Base-by-base conservation (phyloP, 345 rosid genomes). In the Pistacia vera region DNA sequence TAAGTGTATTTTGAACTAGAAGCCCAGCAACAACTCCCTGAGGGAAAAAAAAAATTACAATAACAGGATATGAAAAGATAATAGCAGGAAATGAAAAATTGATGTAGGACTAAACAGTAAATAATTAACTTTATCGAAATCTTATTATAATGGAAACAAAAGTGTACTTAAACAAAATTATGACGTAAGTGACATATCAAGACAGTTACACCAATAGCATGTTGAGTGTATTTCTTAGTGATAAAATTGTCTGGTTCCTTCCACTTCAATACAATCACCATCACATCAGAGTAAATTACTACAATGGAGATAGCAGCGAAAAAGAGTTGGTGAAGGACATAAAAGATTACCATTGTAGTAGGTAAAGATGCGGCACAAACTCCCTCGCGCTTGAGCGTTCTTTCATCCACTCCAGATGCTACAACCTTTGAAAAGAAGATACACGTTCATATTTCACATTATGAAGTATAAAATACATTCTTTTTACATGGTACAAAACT, bases 1-100 rank as follows among this genome's bases (percentile, higher is more conserved):
- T 93, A 54, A 96, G 92, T 8, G 99, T 88, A 78, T 90, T 96
- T 81, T 96, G 98, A 78, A 96, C 95, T 78, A 96, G 84, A 64
- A 90, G 95, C 65, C 99, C 99, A 0, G 98, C 97, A 82, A 96
- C 91, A 83, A 96, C 99, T 81, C 97, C 98, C 98, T 93, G 92
- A 72, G 78, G 84, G 2, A 75, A 61, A 58, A 22, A 77, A 72
- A 63, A 41, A 25, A 25, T 25, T 25, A 36, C 79, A 17, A 75
- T 38, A 44, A 62, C 12, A 22, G 17, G 36, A 77, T 70, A 66
- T 73, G 67, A 73, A 54, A 65, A 62, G 59, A 70, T 56, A 46
- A 3, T 16, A 38, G 30, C 75, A 62, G 68, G 9, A 51, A 46
- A 44, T 20, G 10, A 70, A 2, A 8, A n/a, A 38, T 35, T 7